phyloP scores from a whole-genome alignment of 441 rosid genomes.

The Populus hybrid region DNA sequence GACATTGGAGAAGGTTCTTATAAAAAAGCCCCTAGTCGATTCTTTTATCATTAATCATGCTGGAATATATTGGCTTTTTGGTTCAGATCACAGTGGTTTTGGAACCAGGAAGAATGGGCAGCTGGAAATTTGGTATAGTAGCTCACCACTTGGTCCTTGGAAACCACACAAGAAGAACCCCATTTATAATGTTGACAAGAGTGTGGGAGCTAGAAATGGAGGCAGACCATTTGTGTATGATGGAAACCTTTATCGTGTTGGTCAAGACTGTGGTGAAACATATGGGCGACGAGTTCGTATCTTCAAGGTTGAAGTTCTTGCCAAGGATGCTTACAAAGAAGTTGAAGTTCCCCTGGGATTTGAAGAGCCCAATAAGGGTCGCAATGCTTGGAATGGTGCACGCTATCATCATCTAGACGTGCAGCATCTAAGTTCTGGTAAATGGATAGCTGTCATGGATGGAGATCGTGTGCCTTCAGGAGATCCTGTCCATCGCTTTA shows the following conservation, averaged over 20 bases:
- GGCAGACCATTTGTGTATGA: slow-evolving; percentile 74
- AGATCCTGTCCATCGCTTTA: slow-evolving; percentile 45
- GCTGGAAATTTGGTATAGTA: slow-evolving; percentile 82
- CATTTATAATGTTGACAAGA: slow-evolving; percentile 53
- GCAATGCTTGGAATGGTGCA: slow-evolving; percentile 82
- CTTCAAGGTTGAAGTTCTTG: slow-evolving; percentile 64
- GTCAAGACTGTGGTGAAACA: slow-evolving; percentile 90
- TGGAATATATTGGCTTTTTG: slow-evolving; percentile 74
- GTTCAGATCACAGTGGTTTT: slow-evolving; percentile 84
- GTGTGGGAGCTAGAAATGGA: slow-evolving; percentile 85
- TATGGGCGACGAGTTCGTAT: slow-evolving; percentile 66
- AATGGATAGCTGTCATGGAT: slow-evolving; percentile 80
- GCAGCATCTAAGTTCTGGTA: slow-evolving; percentile 72
- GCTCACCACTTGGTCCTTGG: slow-evolving; percentile 91
- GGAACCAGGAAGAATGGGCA: slow-evolving; percentile 75
- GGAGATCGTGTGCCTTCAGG: slow-evolving; percentile 94
- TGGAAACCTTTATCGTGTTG: slow-evolving; percentile 80
- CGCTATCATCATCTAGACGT: slow-evolving; percentile 85
- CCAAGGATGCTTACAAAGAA: slow-evolving; percentile 68
- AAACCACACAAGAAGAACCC: slow-evolving; percentile 89
- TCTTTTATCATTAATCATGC: slow-evolving; percentile 54
- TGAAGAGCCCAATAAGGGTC: slow-evolving; percentile 50
- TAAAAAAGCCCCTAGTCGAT: slow-evolving; percentile 79
- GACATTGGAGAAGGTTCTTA: slow-evolving; percentile 62
- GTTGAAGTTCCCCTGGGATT: slow-evolving; percentile 60